Evolutionary conservation across 2,329 filamentous ascomycete species (phyloP).

Genomic region (Fusarium buharicum): DNA sequence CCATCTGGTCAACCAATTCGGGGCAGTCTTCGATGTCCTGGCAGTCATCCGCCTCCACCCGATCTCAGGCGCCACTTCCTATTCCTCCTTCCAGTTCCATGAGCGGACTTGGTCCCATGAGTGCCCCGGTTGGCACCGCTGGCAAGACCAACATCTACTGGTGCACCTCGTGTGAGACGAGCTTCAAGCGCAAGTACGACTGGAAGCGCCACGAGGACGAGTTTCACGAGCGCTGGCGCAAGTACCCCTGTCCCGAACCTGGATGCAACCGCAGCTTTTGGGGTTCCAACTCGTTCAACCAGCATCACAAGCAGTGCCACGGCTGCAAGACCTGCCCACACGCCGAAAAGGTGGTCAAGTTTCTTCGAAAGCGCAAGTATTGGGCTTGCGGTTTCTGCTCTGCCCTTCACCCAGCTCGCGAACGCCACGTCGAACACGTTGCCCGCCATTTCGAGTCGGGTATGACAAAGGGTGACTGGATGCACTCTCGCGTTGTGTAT

Average conservation of each 20-base stretch:
- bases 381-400: slow-evolving; percentile 77
- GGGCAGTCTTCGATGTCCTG: slow-evolving; percentile 55
- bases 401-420: slow-evolving; percentile 69
- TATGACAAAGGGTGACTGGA: slow-evolving; percentile 72
- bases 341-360: slow-evolving; percentile 71
- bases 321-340: slow-evolving; percentile 73
- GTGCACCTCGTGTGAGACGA: slow-evolving; percentile 70
- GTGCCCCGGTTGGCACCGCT: slow-evolving; percentile 41
- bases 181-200: slow-evolving; percentile 74
- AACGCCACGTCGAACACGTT: slow-evolving; percentile 75
- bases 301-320: slow-evolving; percentile 73
- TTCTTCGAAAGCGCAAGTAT: slow-evolving; percentile 71
- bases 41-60: slow-evolving; percentile 50
- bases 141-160: slow-evolving; percentile 62
- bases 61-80: slow-evolving; percentile 53
- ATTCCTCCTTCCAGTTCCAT: slow-evolving; percentile 49
- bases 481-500: slow-evolving; percentile 75
- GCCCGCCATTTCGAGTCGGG: slow-evolving; percentile 73
- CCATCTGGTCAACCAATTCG: slow-evolving; percentile 58
- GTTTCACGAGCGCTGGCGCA: slow-evolving; percentile 74
- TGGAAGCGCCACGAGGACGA: slow-evolving; percentile 77
- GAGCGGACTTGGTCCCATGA: slow-evolving; percentile 48
- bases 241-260: slow-evolving; percentile 72
- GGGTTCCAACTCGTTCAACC: slow-evolving; percentile 74
- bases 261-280: slow-evolving; percentile 74